Base-by-base conservation (phyloP, 2,329 filamentous ascomycete species). In the Penicillium sp. region DNA sequence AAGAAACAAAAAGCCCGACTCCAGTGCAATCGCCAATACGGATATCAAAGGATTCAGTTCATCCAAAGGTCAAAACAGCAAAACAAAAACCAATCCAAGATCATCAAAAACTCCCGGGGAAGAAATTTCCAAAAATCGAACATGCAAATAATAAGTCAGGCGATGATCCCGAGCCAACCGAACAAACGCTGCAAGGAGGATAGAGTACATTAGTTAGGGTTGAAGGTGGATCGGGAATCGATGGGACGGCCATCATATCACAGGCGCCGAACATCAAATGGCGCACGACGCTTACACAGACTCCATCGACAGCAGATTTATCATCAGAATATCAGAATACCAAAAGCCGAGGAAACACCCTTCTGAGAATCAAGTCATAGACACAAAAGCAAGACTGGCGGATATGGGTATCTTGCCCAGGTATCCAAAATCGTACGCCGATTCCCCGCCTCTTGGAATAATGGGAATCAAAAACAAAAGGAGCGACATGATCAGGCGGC, bases 21-120 rank as follows among this genome's bases (percentile, higher is more conserved):
- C 63, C 63, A 55, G 56, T 52, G 54, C 59, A 59, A 54, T 64
- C 59, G 61, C 63, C 62, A 55, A 63, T 55, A 60, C 60, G 64
- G 64, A 66, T 67, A 67, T 67, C 63, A 66, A 18, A 62, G 52
- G 54, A 50, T 47, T 52, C 20, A 48, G 54, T 48, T 39, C 38
- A 47, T 47, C 35, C 47, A 50, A 52, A 52, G 35, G 22, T 37
- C 35, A 37, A 11, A 23, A 20, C 32, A 43, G 42, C 45, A 23
- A 43, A 46, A 53, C 31, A 52, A 46, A 52, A 31, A 50, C 29
- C 46, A 56, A 53, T 51, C 47, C 49, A 51, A 54, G 38, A 43
- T 55, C 54, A 38, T 57, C 37, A 55, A 54, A 56, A 46, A 50
- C 50, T 42, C 34, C 31, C 8, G 11, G 37, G 36, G 18, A 57